These are phyloP conservation scores for Kodamaea hsintzibuensis DNA, from an alignment of 805 yeast species.

Conservation along the genomic window DNA sequence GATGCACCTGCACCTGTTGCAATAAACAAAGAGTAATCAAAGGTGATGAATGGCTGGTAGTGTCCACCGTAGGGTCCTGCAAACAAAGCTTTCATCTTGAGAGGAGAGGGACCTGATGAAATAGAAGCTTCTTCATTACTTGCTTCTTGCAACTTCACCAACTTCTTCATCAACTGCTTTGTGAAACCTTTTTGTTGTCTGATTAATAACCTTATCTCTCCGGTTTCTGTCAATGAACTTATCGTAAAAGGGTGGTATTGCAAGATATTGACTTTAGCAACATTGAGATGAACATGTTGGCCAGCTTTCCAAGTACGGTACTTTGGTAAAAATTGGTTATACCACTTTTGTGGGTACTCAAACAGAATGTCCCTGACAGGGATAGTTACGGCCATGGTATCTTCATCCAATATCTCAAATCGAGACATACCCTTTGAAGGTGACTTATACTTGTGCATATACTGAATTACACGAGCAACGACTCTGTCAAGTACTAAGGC, in stretches of 20 bases:
- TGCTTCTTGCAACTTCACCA: constrained; percentile 19
- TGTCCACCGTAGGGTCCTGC: constrained; percentile 51
- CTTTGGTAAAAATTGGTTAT: constrained; percentile 31
- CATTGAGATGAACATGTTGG: constrained; percentile 46
- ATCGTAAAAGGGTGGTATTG: constrained; percentile 53
- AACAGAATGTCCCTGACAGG: constrained; percentile 27
- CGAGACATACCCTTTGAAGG: constrained; percentile 41
- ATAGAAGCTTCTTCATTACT: constrained; percentile 2
- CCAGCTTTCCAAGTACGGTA: constrained; percentile 48
- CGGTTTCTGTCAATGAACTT: constrained; percentile 37
- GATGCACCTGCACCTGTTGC: constrained; percentile 51
- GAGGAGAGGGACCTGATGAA: background rate
- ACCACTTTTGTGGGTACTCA: constrained; percentile 24
- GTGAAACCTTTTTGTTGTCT: constrained; percentile 47
- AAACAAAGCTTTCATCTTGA: constrained; percentile 35
- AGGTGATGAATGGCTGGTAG: constrained; percentile 41
- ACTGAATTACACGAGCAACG: constrained; percentile 25
- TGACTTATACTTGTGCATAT: constrained; percentile 32
- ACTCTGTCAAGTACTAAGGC: constrained; percentile 44
- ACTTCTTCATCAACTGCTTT: constrained; percentile 28
- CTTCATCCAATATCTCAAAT: constrained; percentile 42
- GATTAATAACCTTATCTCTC: constrained; percentile 42
- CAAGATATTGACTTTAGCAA: constrained; percentile 35
- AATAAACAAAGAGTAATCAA: constrained; percentile 41
- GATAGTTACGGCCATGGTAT: constrained; percentile 38